A percentile compares a stretch with the other conserved stretches of the same genome.
These are phyloP conservation scores for Posidonia australis DNA, from an alignment of 106 monocot genomes.

Conservation along the genomic window DNA sequence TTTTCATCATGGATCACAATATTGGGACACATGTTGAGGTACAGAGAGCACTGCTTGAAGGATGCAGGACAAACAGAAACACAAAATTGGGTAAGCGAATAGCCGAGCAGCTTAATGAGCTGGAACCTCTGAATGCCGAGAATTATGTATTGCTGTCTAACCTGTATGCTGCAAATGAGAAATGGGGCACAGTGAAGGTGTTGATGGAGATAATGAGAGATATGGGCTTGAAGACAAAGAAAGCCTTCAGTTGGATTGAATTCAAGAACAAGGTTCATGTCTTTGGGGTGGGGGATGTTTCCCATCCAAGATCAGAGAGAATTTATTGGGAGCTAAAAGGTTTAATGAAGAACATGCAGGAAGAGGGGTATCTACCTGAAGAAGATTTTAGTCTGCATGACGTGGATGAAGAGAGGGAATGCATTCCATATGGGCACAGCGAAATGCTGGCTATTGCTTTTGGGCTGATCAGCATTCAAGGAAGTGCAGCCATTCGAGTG, in stretches of 20 bases:
- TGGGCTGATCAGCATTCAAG: constrained; percentile 33
- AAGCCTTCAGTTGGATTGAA: constrained; percentile 49
- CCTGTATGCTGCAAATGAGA: constrained; percentile 20
- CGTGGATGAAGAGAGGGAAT: constrained; percentile 54
- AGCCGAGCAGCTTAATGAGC: constrained; percentile 29
- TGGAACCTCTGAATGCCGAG: constrained; percentile 49
- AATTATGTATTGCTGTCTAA: constrained; percentile 46
- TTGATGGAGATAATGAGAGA: constrained; percentile 33
- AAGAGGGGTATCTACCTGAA: constrained; percentile 4
- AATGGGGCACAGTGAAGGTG: constrained; percentile 18
- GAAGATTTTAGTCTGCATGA: constrained; percentile 49
- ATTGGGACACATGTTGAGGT: constrained; percentile 4
- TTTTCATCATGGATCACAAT: constrained; percentile 17
- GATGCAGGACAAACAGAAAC: constrained; percentile 42
- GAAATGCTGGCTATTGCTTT: constrained; percentile 53
- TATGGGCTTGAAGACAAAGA: constrained; percentile 46
- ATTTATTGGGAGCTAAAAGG: constrained; percentile 36
- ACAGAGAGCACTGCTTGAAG: constrained; percentile 32
- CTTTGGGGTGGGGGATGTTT: constrained; percentile 43
- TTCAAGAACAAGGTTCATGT: constrained; percentile 44
- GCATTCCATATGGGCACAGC: constrained; percentile 36
- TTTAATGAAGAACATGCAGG: constrained; percentile 24
- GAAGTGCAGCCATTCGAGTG: constrained; percentile 15
- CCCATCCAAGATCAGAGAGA: constrained; percentile 44
- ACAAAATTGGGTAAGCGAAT: constrained; percentile 31